Percentiles rank a stretch among this genome's conserved stretches.
Evolutionary conservation across 1,139 yeast species (phyloP).

Genomic region (Debaryomyces nepalensis): DNA sequence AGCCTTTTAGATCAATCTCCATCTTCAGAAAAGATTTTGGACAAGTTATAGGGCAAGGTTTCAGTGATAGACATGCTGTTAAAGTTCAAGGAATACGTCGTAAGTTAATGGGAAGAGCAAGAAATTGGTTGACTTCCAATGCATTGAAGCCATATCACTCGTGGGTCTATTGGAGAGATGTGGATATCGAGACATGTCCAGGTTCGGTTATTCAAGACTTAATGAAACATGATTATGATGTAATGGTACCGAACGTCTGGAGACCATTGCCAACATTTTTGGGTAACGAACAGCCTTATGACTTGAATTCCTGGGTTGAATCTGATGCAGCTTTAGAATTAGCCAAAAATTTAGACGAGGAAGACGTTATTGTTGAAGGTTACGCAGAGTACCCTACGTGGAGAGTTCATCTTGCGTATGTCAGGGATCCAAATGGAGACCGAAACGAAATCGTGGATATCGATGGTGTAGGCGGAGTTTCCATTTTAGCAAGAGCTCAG

Average conservation of each 20-base stretch:
- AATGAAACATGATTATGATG: slow-evolving; percentile 75
- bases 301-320: slow-evolving; percentile 88
- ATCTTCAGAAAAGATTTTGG: slow-evolving; percentile 86
- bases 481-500: slow-evolving; percentile 79
- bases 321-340: slow-evolving; percentile 70
- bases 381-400: slow-evolving; percentile 90
- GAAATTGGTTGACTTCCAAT: slow-evolving; percentile 82
- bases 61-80: slow-evolving; percentile 86
- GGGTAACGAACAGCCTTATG: slow-evolving; percentile 82
- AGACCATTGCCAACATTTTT: slow-evolving; percentile 79
- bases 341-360: slow-evolving; percentile 71
- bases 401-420: slow-evolving; percentile 80
- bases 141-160: slow-evolving; percentile 85
- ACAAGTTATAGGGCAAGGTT: slow-evolving; percentile 83
- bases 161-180: slow-evolving; percentile 96
- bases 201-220: slow-evolving; percentile 77
- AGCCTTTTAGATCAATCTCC: slow-evolving; percentile 77
- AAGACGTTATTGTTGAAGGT: slow-evolving; percentile 89
- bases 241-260: slow-evolving; percentile 91
- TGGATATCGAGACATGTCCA: slow-evolving; percentile 83
- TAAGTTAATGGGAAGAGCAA: slow-evolving; percentile 86
- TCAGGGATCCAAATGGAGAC: slow-evolving; percentile 66
- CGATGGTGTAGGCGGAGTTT: slow-evolving; percentile 93
- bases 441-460: slow-evolving; percentile 69
- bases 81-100: slow-evolving; percentile 89